A percentile compares a stretch with the other conserved stretches of the same genome.
phyloP scores from a whole-genome alignment of 2,329 filamentous ascomycete genomes.

The Graphiopsis chlorocephala region DNA sequence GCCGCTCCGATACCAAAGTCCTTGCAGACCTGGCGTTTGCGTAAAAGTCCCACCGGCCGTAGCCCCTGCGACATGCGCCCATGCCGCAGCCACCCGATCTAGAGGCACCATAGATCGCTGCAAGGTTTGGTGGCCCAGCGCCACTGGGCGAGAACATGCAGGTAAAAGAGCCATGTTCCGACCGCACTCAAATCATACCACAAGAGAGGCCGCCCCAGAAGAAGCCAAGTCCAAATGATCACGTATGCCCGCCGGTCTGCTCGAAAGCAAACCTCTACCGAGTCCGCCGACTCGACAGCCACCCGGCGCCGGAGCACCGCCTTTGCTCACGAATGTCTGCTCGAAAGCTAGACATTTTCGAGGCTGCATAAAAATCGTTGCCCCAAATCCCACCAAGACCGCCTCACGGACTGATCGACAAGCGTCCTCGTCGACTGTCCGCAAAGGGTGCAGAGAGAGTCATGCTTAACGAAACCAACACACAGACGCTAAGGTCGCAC shows the following conservation, averaged over 20 bases:
- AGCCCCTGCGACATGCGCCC: slow-evolving; percentile 1
- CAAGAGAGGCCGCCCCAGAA: background rate
- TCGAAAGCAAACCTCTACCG: background rate
- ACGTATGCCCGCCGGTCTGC: background rate
- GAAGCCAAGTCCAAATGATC: background rate
- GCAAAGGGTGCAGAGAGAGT: background rate
- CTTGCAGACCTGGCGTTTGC: background rate
- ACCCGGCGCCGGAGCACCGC: background rate
- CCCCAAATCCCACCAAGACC: background rate
- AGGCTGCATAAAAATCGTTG: background rate
- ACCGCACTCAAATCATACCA: background rate
- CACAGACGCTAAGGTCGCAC: background rate
- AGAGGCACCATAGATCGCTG: background rate
- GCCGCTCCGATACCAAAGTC: background rate
- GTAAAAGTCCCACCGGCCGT: slow-evolving; percentile 3
- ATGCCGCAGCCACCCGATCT: background rate
- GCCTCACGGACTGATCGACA: background rate
- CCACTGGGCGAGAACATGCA: background rate
- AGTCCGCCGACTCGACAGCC: background rate
- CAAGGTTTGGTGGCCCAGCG: background rate
- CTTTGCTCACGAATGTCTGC: background rate
- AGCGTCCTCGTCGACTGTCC: background rate
- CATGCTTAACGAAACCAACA: background rate
- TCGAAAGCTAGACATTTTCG: background rate
- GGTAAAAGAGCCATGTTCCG: background rate